Conservation (phyloP, 225 moss, liverwort and hornwort genomes). For the Rhytidiadelphus loreus region DNA sequence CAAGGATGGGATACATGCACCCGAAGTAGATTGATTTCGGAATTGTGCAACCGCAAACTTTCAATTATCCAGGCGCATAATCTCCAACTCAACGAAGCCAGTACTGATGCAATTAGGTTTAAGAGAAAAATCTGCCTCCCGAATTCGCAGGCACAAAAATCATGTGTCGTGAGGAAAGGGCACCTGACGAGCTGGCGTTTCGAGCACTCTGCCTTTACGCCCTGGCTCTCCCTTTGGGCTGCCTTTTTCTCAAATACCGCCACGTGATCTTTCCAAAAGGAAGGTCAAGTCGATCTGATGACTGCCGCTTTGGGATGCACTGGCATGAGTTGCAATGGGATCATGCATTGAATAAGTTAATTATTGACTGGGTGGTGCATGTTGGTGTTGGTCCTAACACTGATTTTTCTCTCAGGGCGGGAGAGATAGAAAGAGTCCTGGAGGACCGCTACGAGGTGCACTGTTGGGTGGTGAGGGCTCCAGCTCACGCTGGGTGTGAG, state of each 20-base stretch:
- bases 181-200: not conserved
- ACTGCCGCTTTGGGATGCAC: not conserved
- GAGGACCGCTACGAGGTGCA: constrained; percentile 10
- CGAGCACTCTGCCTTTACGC: not conserved
- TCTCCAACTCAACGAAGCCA: not conserved
- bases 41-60: not conserved
- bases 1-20: not conserved
- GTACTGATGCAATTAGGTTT: not conserved
- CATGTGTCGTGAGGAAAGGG: not conserved
- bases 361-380: not conserved
- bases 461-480: constrained; percentile 8
- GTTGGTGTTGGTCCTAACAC: not conserved
- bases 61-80: not conserved
- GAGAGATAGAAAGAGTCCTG: not conserved
- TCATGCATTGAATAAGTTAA: not conserved
- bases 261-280: not conserved
- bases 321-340: not conserved
- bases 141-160: not conserved
- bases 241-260: not conserved
- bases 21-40: not conserved
- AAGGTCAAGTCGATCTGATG: not conserved
- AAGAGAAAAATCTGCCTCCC: not conserved
- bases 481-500: constrained; percentile 1
- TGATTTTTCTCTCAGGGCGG: not conserved
- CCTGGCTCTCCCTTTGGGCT: not conserved